A percentile compares a stretch with the other conserved stretches of the same genome.
Evolutionary conservation across 225 moss, liverwort and hornwort genomes (phyloP).

Genomic region (Rhytidiadelphus loreus): DNA sequence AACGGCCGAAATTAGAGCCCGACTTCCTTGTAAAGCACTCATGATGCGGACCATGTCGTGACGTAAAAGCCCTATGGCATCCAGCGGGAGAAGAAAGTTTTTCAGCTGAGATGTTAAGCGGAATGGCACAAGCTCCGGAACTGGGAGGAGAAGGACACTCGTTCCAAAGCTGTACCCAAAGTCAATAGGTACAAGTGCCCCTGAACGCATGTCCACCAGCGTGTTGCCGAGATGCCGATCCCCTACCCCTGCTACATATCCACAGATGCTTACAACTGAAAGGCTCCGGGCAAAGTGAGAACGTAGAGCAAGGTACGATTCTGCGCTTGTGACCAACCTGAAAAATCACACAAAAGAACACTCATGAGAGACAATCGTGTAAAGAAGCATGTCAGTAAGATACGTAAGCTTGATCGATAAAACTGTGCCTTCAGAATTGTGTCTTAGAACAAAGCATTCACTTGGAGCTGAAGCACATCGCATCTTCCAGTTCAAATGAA

Average conservation of each 20-base stretch:
- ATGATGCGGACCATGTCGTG: constrained; percentile 78
- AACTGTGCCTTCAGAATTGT: not conserved
- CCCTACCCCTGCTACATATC: constrained; percentile 88
- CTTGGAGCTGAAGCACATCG: not conserved
- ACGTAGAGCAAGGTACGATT: constrained; percentile 79
- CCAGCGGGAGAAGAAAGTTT: constrained; percentile 70
- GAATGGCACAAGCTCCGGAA: constrained; percentile 89
- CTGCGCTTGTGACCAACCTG: constrained; percentile 85
- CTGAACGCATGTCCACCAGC: constrained; percentile 76
- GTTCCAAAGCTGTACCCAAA: constrained; percentile 99
- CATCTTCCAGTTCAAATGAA: not conserved
- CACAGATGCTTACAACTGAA: constrained; percentile 72
- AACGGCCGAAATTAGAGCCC: constrained; percentile 72
- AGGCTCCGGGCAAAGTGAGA: constrained; percentile 73
- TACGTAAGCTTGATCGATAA: not conserved
- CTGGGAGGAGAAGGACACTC: constrained; percentile 74
- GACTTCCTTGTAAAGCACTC: constrained; percentile 53
- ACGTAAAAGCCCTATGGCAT: constrained; percentile 61
- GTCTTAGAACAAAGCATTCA: not conserved
- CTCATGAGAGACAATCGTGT: not conserved
- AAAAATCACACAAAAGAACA: not conserved
- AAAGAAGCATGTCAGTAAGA: not conserved
- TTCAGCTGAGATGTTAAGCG: constrained; percentile 70
- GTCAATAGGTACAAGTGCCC: constrained; percentile 85
- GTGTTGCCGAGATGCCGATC: constrained; percentile 90